Conservation (phyloP, 2,329 filamentous ascomycete genomes). For the Beauveria sp. region DNA sequence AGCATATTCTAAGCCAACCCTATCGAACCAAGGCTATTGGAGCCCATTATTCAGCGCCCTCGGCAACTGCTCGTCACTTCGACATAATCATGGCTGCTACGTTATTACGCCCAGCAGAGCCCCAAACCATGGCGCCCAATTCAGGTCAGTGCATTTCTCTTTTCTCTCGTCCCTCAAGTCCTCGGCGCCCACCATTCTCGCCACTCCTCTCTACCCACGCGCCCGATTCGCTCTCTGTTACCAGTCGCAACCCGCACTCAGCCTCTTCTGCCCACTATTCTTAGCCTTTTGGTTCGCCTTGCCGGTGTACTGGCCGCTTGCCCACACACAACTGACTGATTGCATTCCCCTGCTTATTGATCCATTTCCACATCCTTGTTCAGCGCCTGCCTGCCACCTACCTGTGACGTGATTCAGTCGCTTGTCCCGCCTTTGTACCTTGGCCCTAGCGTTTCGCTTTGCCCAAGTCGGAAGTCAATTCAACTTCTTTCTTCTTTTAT, state of each 20-base stretch:
- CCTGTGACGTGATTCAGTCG: conserved; percentile 12
- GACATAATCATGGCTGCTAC: not conserved
- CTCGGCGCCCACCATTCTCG: not conserved
- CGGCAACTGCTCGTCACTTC: not conserved
- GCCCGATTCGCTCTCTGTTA: not conserved
- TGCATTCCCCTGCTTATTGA: conserved; percentile 10
- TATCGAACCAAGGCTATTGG: no score
- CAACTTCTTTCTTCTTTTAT: not conserved
- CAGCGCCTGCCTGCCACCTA: conserved; percentile 11
- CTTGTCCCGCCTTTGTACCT: conserved; percentile 11
- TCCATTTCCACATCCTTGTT: conserved; percentile 3
- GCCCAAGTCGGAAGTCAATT: not conserved
- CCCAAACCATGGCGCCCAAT: conserved; percentile 1
- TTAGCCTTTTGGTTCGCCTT: conserved; percentile 5
- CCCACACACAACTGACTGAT: not conserved
- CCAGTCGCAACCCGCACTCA: not conserved
- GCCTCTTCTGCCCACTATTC: conserved; percentile 6
- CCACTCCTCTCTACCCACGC: conserved; percentile 5
- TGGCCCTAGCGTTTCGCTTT: not conserved
- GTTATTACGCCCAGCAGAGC: conserved; percentile 1
- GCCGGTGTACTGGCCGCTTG: not conserved
- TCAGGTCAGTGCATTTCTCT: conserved; percentile 9
- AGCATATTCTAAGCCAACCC: not conserved
- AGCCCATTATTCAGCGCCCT: not conserved
- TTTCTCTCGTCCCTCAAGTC: not conserved